Evolutionary conservation across 1,139 yeast species (phyloP), one percentile per base, ranked within the genome.

Genomic region (Debaryomycetaceae sp.): DNA sequence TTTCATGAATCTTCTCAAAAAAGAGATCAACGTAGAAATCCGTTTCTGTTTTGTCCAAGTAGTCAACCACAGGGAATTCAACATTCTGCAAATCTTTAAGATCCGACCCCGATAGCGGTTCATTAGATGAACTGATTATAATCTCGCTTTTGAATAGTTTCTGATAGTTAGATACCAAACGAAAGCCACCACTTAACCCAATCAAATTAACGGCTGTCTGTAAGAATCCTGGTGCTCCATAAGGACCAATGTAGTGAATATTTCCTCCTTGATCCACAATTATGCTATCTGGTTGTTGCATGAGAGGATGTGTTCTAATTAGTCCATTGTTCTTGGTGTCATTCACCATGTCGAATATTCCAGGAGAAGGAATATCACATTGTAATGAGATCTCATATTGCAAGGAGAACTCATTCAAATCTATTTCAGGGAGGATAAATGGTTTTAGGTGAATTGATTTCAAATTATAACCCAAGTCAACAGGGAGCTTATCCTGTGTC

Each of bases 1-100:
- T 7, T 34, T 13, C 9, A 34, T 34, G 37, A n/a, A 34, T 13
- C 4, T 34, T 34, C 4, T 34, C 23, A 34, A 8, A 34, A 17
- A 34, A 34, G 8, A 17, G 8, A 34, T 34, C 37, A 8, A 34
- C 37, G 13, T 34, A 34, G 35, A 49, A 44, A 47, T 68, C 66
- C 2, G 74, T 68, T 45, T 62, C 70, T 11, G 53, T 50, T 41
- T 54, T 56, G 8, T 54, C 27, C 27, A 49, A 34, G 8, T 20
- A 11, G 5, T 23, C 6, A 23, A 45, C 39, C 34, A 42, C 36
- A 1, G 55, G 55, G 35, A 49, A 51, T 8, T 11, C 27, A 5
- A 24, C 31, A 14, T 41, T 24, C n/a, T 39, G 42, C 13, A 43
- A 24, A 6, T 38, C 33, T 7, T 38, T 23, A 4, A 42, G 24